Evolutionary conservation across 1,284 basidiomycete genomes (phyloP).

Genomic region (Apiotrichum domesticum): DNA sequence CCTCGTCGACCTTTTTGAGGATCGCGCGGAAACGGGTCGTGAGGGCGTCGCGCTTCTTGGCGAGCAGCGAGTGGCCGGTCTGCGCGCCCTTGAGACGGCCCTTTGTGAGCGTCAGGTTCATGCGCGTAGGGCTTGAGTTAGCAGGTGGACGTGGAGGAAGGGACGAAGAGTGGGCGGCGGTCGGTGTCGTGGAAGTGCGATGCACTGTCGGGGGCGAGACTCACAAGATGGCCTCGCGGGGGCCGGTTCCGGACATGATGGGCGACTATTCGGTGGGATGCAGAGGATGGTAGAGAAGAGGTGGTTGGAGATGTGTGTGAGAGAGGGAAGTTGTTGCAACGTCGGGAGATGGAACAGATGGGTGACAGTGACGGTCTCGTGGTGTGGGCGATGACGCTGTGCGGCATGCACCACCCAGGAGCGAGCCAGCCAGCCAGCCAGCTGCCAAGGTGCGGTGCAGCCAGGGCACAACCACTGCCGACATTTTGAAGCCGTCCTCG

Average conservation of each 20-base stretch:
- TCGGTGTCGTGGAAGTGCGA: not conserved
- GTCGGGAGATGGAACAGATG: not conserved
- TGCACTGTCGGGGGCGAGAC: constrained; percentile 8
- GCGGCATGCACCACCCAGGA: no score
- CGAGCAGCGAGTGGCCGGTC: constrained; percentile 92
- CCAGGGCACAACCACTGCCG: no score
- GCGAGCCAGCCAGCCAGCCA: no score
- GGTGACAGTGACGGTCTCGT: no score
- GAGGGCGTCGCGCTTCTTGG: constrained; percentile 94
- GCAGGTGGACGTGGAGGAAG: not conserved
- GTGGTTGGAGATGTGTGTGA: not conserved
- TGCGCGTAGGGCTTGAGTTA: constrained; percentile 63
- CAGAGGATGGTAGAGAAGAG: not conserved
- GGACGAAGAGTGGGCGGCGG: not conserved
- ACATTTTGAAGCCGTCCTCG: not conserved
- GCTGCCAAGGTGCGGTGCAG: no score
- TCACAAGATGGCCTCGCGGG: constrained; percentile 79
- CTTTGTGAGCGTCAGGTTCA: constrained; percentile 93
- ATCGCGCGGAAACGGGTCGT: constrained; percentile 88
- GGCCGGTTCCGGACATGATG: constrained; percentile 77
- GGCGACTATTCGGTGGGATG: not conserved
- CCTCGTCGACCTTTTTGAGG: constrained; percentile 89
- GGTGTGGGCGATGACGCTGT: no score
- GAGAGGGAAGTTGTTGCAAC: not conserved
- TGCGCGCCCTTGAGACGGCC: constrained; percentile 90